A percentile compares a stretch with the other conserved stretches of the same genome.
Conservation (phyloP, 768 basidiomycete species). For the Porphyrellus cyaneotinctus region DNA sequence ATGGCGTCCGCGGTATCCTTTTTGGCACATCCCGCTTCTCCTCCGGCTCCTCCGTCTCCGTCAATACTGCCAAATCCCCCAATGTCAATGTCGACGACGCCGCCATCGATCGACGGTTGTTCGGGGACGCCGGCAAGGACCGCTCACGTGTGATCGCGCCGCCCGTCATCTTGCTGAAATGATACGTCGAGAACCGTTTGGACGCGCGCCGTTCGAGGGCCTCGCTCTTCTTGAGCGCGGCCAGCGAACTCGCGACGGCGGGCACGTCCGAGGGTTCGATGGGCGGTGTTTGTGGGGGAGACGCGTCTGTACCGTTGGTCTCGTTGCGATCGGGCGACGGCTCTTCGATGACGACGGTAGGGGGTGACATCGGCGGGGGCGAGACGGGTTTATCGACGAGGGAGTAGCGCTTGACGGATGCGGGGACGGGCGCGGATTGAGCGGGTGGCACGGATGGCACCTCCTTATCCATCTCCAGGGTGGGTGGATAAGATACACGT, state of each 20-base stretch:
- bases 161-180: slow-evolving; percentile 90
- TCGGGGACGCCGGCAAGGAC: slow-evolving; percentile 44
- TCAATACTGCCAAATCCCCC: slow-evolving; percentile 68
- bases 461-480: slow-evolving; percentile 21
- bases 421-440: slow-evolving; percentile 42
- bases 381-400: slow-evolving; percentile 66
- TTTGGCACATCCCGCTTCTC: slow-evolving; percentile 15
- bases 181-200: slow-evolving; percentile 93
- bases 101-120: slow-evolving; percentile 69
- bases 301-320: slow-evolving; percentile 23
- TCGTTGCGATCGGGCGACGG: slow-evolving; percentile 23
- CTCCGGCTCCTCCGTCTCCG: slow-evolving; percentile 59
- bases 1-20: slow-evolving; percentile 37
- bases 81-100: slow-evolving; percentile 60
- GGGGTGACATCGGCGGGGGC: slow-evolving; percentile 38
- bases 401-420: slow-evolving; percentile 74
- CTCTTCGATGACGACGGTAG: slow-evolving; percentile 45
- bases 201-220: slow-evolving; percentile 87
- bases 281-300: slow-evolving; percentile 38
- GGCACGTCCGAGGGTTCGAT: slow-evolving; percentile 44
- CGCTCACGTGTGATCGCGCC: slow-evolving; percentile 43
- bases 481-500: slow-evolving; percentile 14
- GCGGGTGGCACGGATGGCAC: slow-evolving; percentile 29
- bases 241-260: slow-evolving; percentile 75
- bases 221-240: slow-evolving; percentile 84